Evolutionary conservation across 2,329 filamentous ascomycete genomes (phyloP), one percentile per base, ranked within the genome.

Genomic region (Rugonectria rugulosa): DNA sequence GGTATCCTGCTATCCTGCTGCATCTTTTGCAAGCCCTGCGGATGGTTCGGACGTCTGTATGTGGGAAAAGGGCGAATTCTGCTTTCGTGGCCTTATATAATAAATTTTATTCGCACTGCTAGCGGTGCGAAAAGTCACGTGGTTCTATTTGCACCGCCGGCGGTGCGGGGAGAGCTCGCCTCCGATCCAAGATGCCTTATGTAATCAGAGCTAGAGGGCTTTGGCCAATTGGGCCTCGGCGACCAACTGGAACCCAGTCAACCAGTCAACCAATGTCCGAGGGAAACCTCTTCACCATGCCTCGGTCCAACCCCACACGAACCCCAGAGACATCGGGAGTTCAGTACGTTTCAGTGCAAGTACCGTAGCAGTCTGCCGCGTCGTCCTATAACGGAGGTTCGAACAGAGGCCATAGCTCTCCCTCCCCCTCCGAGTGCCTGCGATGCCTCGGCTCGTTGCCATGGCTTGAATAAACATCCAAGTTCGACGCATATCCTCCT

Each of bases 271-370:
- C n/a, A n/a, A n/a, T n/a, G n/a, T 38, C 57, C 57, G 56, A 53
- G 62, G 64, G 50, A 58, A 27, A 36, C 26, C 21, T 29, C n/a
- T 9, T 32, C 29, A 23, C 24, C 38, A 43, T 68, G 69, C 69
- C 69, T 70, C 69, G 69, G 69, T 61, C 61, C 53, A 58, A 62
- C 68, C 68, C 69, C 68, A 69, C 67, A 65, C 41, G 36, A 53
- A 21, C 15, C 20, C 26, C 21, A 17, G 31, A 31, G 36, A n/a
- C 47, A 40, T 26, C 23, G 26, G 34, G 41, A 53, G 29, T 5
- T 19, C n/a, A 12, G 44, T 32, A 26, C 57, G 44, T 38, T 36
- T 40, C 26, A 27, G 17, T 38, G 49, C 55, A 62, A 61, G 57
- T 61, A 55, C 67, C 61, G 63, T 46, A 43, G 44, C 49, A 41